Base-by-base conservation (phyloP, 129 eudicot genomes). In the Saussurea involucrata region DNA sequence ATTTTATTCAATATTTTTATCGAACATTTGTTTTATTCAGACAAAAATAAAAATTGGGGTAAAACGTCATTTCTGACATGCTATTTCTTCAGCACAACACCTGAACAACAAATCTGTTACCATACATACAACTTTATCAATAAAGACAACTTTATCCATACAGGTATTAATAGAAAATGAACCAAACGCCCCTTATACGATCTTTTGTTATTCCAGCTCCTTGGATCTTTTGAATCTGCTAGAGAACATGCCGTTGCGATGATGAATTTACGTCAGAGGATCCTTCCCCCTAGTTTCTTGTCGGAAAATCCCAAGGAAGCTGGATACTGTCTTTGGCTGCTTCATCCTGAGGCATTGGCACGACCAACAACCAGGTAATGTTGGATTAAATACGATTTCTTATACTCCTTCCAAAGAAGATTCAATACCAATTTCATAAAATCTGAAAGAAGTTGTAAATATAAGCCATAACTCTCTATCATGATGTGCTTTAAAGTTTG, bases 251-350 rank as follows among this genome's bases (percentile, higher is more conserved):
- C 86, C 46, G 81, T 85, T 65, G 96, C 98, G 11, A 94, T 94
- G 98, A 78, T 76, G 61, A 87, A 91, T 89, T 79, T 94, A 70
- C 93, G 84, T 37, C 86, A 91, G 79, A 83, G 96, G 90, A 91
- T 89, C 63, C 88, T 94, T 85, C 97, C 98, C 3, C 90, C 97
- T 24, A 82, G 61, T 27, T 89, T 94, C 49, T 79, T 94, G 32
- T 86, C 90, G 29, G 92, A 88, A 78, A 86, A 86, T 86, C 92
- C 93, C 12, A 87, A 81, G 79, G 98, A 91, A 82, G 97, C 98
- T 74, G 98, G 98, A n/a, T 86, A 86, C 70, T 91, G 97, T 78
- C 93, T 94, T 74, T 91, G 90, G 97, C 83, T 91, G 69, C 96
- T 91, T 81, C 98, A 94, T 80, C 98, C 98, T 10, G 93, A 89